phyloP scores from a whole-genome alignment of 2,329 filamentous ascomycete species.

The Pseudogymnoascus sp. region DNA sequence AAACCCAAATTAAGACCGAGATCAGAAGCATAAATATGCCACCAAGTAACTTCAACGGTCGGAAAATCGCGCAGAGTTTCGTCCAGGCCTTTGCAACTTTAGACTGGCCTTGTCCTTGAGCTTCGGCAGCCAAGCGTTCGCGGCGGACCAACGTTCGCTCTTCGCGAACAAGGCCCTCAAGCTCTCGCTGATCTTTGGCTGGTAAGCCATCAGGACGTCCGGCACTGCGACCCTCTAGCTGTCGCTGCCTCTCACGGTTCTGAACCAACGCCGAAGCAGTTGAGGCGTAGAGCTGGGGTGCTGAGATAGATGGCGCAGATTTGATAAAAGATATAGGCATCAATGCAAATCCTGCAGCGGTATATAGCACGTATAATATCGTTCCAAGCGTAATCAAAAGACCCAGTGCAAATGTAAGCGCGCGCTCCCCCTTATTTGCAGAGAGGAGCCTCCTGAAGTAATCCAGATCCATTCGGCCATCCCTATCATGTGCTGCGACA shows the following conservation, averaged over 20 bases:
- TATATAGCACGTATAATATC: constrained; percentile 80
- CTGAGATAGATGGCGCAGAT: constrained; percentile 77
- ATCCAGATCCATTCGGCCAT: constrained; percentile 59
- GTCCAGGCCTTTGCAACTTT: constrained; percentile 68
- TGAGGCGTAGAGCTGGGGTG: constrained; percentile 65
- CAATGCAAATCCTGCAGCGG: constrained; percentile 77
- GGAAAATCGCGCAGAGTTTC: constrained; percentile 72
- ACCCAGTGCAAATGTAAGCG: constrained; percentile 80
- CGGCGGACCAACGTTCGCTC: constrained; percentile 87
- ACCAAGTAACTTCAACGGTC: constrained; percentile 80
- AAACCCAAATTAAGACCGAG: constrained; percentile 70
- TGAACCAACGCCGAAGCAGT: constrained; percentile 74
- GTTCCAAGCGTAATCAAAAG: constrained; percentile 83
- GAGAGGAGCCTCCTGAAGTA: constrained; percentile 81
- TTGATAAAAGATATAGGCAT: constrained; percentile 89
- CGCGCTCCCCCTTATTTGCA: constrained; percentile 86
- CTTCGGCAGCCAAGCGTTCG: constrained; percentile 77
- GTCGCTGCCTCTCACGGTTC: constrained; percentile 85
- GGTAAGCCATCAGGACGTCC: constrained; percentile 69
- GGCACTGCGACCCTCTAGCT: constrained; percentile 77
- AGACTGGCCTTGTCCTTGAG: constrained; percentile 67
- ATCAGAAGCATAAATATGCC: constrained; percentile 71
- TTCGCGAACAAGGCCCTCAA: constrained; percentile 79
- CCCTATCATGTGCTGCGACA: constrained; percentile 50
- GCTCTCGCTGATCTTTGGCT: constrained; percentile 77